Base-by-base conservation (phyloP, 2,329 filamentous ascomycete genomes). In the Fusarium falciforme region DNA sequence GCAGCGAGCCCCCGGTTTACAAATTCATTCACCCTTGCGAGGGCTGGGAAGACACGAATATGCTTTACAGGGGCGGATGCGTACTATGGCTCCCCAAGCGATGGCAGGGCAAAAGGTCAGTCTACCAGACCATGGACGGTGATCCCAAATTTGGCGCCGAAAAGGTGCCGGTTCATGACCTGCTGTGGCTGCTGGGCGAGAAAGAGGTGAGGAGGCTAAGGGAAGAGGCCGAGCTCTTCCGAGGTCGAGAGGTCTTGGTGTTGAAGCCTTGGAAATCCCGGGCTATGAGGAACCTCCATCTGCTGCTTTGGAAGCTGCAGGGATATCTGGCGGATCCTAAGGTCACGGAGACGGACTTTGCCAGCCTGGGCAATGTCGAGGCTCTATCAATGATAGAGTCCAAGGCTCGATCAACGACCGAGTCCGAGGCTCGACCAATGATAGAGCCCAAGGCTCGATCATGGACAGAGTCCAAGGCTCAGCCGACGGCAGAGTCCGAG, bases 271-370 rank as follows among this genome's bases (percentile, higher is more conserved):
- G 82, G 80, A 69, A 82, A 81, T 74, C 81, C 75, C 70, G 73
- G 52, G 80, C 82, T 40, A 87, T 86, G 9, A 77, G 84, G 25
- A 79, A 83, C 16, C 58, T 90, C 54, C 87, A 90, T 78, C 66
- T 85, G 64, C 82, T 85, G 62, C 82, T 92, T 9, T 92, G 90
- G 90, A 88, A 86, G 70, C 78, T 92, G 10, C 87, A 91, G 69
- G 89, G 89, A 1, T 92, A 89, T 74, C 55, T 90, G 25, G 77
- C 75, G 17, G 58, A 73, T 25, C 62, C 73, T 6, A 44, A 71
- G 36, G 25, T 64, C 27, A 40, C 38, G 25, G 31, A 35, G 14
- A 47, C 25, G 5, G 11, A 36, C 35, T 36, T 36, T 36, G 16
- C 35, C 14, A 36, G 14, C 35, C 8, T 36, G 35, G 35, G 35